A percentile compares a stretch with the other conserved stretches of the same genome.
These are phyloP conservation scores for Podaxis sp. DNA, from an alignment of 768 basidiomycete species.

Conservation along the genomic window DNA sequence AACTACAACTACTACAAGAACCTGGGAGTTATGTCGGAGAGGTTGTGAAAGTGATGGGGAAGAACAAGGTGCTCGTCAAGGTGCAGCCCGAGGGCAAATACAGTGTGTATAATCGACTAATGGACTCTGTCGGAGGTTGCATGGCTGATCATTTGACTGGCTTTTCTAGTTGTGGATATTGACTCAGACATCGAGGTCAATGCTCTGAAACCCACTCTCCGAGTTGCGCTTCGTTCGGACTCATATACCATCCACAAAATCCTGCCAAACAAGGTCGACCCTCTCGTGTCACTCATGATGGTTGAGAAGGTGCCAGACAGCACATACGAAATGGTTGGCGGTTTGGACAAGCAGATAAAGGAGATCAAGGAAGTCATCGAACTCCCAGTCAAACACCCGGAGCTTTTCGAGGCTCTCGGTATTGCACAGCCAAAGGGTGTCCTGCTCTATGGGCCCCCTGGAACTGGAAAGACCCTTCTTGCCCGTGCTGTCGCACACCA, in stretches of 20 bases:
- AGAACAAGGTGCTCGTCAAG: constrained; percentile 97
- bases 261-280: constrained; percentile 96
- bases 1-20: constrained; percentile 89
- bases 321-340: constrained; percentile 99
- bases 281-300: constrained; percentile 99
- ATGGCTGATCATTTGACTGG: neutral
- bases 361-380: constrained; percentile 98
- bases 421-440: constrained; percentile 98
- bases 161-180: constrained; percentile 81
- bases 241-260: constrained; percentile 97
- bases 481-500: constrained; percentile 97
- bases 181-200: constrained; percentile 83
- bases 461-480: constrained; percentile 94
- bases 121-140: neutral
- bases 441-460: constrained; percentile 91
- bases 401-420: constrained; percentile 93
- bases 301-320: constrained; percentile 99
- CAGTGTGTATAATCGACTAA: constrained; percentile 56
- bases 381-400: constrained; percentile 95
- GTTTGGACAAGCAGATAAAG: constrained; percentile 98
- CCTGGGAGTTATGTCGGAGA: constrained; percentile 98
- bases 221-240: constrained; percentile 94
- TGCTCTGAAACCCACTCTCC: constrained; percentile 79
- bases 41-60: constrained; percentile 98
- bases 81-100: constrained; percentile 99